These are phyloP conservation scores for Cladophialophora chaetospira DNA, from an alignment of 2,329 filamentous ascomycete genomes.

Conservation along the genomic window DNA sequence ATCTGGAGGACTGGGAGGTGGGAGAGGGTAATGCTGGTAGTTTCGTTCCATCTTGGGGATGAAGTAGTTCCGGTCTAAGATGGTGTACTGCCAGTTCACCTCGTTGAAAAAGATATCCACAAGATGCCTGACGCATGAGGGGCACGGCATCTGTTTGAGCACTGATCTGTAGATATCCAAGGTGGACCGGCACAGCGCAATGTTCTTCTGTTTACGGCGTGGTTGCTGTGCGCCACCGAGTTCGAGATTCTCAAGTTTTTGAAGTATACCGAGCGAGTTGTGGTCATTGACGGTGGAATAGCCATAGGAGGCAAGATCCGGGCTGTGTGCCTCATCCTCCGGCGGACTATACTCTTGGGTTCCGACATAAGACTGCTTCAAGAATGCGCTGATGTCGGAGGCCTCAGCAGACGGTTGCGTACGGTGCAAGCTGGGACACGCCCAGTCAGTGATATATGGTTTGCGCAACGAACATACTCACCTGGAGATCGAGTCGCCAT, in stretches of 20 bases:
- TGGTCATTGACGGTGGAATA: constrained; percentile 19
- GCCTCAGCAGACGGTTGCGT: background rate
- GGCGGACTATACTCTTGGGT: background rate
- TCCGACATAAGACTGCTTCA: background rate
- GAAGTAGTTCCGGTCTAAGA: constrained; percentile 16
- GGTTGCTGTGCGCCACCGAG: background rate
- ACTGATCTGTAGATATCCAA: constrained; percentile 14
- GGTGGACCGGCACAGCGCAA: constrained; percentile 1
- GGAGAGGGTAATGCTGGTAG: constrained; percentile 3
- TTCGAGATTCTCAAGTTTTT: constrained; percentile 15
- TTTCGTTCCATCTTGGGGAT: constrained; percentile 4
- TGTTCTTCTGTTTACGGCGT: constrained; percentile 1
- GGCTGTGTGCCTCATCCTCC: background rate
- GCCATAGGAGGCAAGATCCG: constrained; percentile 13
- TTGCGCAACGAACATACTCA: background rate
- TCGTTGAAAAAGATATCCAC: constrained; percentile 15
- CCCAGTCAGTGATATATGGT: background rate
- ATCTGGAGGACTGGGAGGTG: background rate
- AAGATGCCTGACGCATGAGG: constrained; percentile 6
- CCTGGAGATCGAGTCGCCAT: constrained; percentile 5
- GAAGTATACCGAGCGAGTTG: constrained; percentile 12
- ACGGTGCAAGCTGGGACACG: background rate
- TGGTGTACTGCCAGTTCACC: constrained; percentile 18
- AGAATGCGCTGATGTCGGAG: background rate
- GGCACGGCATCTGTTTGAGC: constrained; percentile 12